Evolutionary conservation across 208 protist genomes (phyloP).

Genomic region (Crithidia brevicula): DNA sequence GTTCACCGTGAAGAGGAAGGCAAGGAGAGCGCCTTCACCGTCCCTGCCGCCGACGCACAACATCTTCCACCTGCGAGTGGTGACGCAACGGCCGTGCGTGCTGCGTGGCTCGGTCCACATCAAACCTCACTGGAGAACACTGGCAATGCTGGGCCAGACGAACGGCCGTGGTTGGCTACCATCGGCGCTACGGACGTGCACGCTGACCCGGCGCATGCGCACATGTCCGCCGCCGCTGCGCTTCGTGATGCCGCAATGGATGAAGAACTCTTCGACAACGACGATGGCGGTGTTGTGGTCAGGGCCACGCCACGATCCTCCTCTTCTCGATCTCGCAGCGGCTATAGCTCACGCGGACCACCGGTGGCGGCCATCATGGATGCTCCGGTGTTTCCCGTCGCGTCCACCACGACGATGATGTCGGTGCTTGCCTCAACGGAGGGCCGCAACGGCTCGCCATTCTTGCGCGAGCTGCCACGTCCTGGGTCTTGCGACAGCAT

Average conservation of each 20-base stretch:
- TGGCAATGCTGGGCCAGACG: no score
- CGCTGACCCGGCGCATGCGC: no score
- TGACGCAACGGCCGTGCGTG: no score
- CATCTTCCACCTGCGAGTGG: no score
- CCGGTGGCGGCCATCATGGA: slow-evolving; percentile 16
- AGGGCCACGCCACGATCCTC: background rate
- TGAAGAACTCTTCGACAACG: slow-evolving; percentile 1
- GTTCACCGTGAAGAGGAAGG: no score
- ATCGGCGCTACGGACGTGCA: no score
- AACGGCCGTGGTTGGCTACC: no score
- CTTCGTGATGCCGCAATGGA: slow-evolving; percentile 4
- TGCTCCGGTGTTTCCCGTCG: background rate
- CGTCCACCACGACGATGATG: background rate
- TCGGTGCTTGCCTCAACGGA: background rate
- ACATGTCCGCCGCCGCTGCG: background rate
- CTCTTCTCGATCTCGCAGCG: background rate
- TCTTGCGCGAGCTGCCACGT: no score
- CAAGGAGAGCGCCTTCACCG: slow-evolving; percentile 8
- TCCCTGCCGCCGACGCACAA: background rate
- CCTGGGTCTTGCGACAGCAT: slow-evolving; percentile 16
- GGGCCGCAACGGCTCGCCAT: no score
- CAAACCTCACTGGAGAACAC: no score
- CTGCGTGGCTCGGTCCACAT: no score
- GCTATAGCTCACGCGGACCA: slow-evolving; percentile 5
- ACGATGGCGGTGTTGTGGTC: background rate